Conservation (phyloP, 768 basidiomycete species). For the Crassisporium funariophilum region DNA sequence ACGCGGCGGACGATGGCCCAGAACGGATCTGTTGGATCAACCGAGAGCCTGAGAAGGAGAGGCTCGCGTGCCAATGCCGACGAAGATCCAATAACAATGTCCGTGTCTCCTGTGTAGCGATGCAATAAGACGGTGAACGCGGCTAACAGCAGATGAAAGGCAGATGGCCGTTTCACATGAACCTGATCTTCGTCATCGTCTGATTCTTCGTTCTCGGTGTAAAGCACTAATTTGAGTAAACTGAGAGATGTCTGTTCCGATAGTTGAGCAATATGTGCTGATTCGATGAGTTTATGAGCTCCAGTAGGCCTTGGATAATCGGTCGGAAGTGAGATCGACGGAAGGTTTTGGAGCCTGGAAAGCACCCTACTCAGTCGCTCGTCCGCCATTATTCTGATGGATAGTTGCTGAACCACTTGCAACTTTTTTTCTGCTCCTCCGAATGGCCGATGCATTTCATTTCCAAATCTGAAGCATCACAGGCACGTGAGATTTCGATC, state of each 20-base stretch:
- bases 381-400: slow-evolving; percentile 37
- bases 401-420: background rate
- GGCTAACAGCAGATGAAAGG: slow-evolving; percentile 90
- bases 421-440: slow-evolving; percentile 7
- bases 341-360: slow-evolving; percentile 73
- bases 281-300: slow-evolving; percentile 79
- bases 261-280: slow-evolving; percentile 71
- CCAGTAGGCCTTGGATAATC: slow-evolving; percentile 89
- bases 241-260: slow-evolving; percentile 75
- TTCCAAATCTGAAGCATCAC: too few species aligned
- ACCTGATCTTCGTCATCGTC: slow-evolving; percentile 49
- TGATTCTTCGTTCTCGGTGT: slow-evolving; percentile 55
- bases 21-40: slow-evolving; percentile 86
- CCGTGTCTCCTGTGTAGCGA: slow-evolving; percentile 94
- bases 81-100: slow-evolving; percentile 89
- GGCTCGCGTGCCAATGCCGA: slow-evolving; percentile 75
- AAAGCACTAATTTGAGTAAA: slow-evolving; percentile 80
- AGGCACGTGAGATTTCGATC: slow-evolving; percentile 7
- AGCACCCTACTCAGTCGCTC: slow-evolving; percentile 58
- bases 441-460: slow-evolving; percentile 6
- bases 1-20: slow-evolving; percentile 87
- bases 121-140: slow-evolving; percentile 91
- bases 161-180: slow-evolving; percentile 59
- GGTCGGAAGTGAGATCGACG: slow-evolving; percentile 90
- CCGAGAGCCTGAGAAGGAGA: slow-evolving; percentile 77